phyloP scores from a whole-genome alignment of 2,329 filamentous ascomycete genomes.

The Penicillium olsonii region DNA sequence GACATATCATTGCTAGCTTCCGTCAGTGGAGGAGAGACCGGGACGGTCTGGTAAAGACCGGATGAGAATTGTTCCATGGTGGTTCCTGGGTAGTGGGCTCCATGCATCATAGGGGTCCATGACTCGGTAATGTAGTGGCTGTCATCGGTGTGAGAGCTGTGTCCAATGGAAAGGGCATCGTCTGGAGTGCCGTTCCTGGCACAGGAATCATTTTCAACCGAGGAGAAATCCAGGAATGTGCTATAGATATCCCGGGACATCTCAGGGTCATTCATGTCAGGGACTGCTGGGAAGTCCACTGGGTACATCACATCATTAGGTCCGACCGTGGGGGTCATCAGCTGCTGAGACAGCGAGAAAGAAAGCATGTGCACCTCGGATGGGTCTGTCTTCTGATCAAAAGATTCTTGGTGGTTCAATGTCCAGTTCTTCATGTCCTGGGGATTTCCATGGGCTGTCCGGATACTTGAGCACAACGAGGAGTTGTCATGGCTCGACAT shows the following conservation, averaged over 20 bases:
- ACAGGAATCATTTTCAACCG: slow-evolving; percentile 44
- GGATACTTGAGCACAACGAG: slow-evolving; percentile 43
- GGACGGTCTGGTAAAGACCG: slow-evolving; percentile 39
- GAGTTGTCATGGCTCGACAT: slow-evolving; percentile 44
- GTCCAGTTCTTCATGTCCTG: slow-evolving; percentile 43
- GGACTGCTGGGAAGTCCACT: slow-evolving; percentile 40
- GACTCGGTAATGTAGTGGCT: slow-evolving; percentile 36
- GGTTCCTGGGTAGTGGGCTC: slow-evolving; percentile 36
- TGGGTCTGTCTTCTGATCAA: slow-evolving; percentile 43
- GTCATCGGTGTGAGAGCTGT: slow-evolving; percentile 42
- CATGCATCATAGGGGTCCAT: slow-evolving; percentile 41
- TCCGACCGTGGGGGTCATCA: slow-evolving; percentile 41
- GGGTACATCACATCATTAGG: slow-evolving; percentile 43
- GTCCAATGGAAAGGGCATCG: slow-evolving; percentile 39
- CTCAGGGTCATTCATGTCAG: slow-evolving; percentile 41
- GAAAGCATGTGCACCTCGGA: slow-evolving; percentile 46
- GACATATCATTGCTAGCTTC: slow-evolving; percentile 45
- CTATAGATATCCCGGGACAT: slow-evolving; percentile 43
- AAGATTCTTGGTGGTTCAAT: slow-evolving; percentile 40
- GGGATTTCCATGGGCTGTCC: slow-evolving; percentile 35
- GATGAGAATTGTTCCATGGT: slow-evolving; percentile 38
- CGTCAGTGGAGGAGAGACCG: slow-evolving; percentile 45
- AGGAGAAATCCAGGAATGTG: slow-evolving; percentile 41
- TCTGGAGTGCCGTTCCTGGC: slow-evolving; percentile 38
- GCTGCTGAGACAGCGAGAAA: slow-evolving; percentile 44